phyloP scores from a whole-genome alignment of 192 early-diverging fungal genomes.

The Spizellomyces punctatus region DNA sequence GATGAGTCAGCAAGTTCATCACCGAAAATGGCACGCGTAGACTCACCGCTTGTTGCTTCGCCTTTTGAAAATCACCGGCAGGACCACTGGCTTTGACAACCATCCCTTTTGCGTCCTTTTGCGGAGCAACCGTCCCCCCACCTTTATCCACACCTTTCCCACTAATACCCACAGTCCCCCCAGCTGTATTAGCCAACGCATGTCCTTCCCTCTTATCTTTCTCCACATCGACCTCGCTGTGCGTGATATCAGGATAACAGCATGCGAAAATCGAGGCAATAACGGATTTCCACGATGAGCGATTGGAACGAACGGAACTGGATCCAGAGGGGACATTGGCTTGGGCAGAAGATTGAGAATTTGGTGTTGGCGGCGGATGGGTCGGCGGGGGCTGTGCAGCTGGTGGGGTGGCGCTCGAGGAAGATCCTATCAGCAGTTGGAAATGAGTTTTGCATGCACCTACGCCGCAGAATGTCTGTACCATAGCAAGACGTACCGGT shows the following conservation, averaged over 20 bases:
- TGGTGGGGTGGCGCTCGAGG: neutral
- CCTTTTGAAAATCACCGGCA: neutral
- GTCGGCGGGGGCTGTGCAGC: neutral
- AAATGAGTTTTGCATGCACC: neutral
- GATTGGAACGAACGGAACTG: neutral
- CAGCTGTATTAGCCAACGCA: neutral
- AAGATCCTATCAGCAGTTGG: neutral
- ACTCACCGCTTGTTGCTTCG: neutral
- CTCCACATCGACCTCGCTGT: neutral
- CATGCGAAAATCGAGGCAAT: conserved; percentile 5
- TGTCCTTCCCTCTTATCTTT: neutral
- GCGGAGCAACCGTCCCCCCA: neutral
- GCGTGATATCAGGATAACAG: conserved; percentile 3
- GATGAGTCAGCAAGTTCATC: no score
- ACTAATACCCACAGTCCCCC: neutral
- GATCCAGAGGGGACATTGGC: neutral
- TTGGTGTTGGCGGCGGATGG: conserved; percentile 3
- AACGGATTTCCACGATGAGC: neutral
- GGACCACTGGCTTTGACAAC: neutral
- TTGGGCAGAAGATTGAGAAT: neutral
- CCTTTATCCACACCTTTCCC: neutral
- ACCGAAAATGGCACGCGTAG: no score
- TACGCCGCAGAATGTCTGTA: neutral
- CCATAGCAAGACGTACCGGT: no score
- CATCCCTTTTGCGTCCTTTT: neutral